Base-by-base conservation (phyloP, 169 alveolate species). In the Babesia divergens region DNA sequence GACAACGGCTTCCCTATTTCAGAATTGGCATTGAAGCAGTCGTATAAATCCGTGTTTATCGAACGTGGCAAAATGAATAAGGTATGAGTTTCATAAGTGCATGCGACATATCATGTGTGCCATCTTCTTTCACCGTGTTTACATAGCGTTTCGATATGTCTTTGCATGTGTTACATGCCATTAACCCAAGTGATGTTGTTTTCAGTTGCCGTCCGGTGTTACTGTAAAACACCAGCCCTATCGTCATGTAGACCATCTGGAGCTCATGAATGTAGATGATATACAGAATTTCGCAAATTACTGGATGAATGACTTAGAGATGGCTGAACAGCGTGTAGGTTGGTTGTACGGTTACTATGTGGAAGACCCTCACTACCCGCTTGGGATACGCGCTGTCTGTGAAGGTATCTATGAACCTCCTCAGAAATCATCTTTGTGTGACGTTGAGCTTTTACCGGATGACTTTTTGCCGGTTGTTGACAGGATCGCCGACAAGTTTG, bases 401-500 rank as follows among this genome's bases (percentile, higher is more conserved):
- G 99, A 97, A 82, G 97, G 98, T 26, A 87, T 97, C n/a, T 95
- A 95, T 80, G 99, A 95, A 72, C 99, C 99, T 3, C 98, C 98
- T 18, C 97, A 97, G 86, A 71, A 82, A 4, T 95, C 96, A 28
- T 92, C 92, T 55, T 60, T 85, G 16, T 84, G 84, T 14, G 55
- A 81, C 3, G 89, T 72, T 16, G 69, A 69, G 28, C 55, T 72
- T 40, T 52, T 66, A 40, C 89, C 87, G 28, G 95, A 90, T 37
- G 67, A 65, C 18, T 87, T 91, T 58, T 65, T 87, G 54, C 47
- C 62, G 22, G 38, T 87, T 18, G 98, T 92, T 14, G 98, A 96
- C 76, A 75, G 80, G 69, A 89, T 97, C 47, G 98, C 99, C n/a
- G 91, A 71, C 47, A 88, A 91, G 43, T 89, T 96, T 24, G 95